Percentiles rank a stretch among this genome's conserved stretches.
Conservation (phyloP, 108 stramenopile species). For the Nitzschia sp. region DNA sequence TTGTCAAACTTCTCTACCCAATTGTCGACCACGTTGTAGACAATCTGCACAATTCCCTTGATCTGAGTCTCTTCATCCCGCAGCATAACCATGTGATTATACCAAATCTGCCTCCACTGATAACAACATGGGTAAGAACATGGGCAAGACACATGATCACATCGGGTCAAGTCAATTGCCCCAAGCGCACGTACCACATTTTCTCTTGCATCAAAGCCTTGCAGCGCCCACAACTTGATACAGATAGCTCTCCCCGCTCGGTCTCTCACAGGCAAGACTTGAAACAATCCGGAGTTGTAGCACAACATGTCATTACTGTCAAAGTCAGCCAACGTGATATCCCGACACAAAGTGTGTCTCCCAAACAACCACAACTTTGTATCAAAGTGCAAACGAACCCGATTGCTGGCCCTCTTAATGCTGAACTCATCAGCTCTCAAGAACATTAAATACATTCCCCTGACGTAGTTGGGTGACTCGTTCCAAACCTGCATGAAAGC, state of each 20-base stretch:
- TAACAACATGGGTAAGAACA: not conserved
- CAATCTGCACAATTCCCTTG: conserved; percentile 29
- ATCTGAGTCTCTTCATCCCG: conserved; percentile 26
- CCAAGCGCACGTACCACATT: conserved; percentile 10
- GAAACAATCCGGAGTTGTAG: conserved; percentile 7
- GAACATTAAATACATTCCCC: conserved; percentile 4
- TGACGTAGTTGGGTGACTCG: not conserved
- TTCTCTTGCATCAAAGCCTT: conserved; percentile 4
- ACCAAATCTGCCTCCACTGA: conserved; percentile 9
- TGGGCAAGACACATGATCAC: not conserved
- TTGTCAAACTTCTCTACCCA: conserved; percentile 17
- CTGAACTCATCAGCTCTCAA: conserved; percentile 11
- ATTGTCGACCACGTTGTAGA: conserved; percentile 13
- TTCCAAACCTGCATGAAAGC: not conserved
- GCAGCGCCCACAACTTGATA: conserved; percentile 10
- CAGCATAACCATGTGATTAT: conserved; percentile 9
- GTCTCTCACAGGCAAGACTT: conserved; percentile 14
- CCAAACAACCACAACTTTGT: conserved; percentile 18
- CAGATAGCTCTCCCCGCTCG: conserved; percentile 11
- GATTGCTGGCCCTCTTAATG: not conserved
- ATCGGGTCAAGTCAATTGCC: not conserved
- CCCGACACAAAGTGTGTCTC: conserved; percentile 4
- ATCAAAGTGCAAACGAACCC: not conserved
- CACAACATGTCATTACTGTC: conserved; percentile 9
- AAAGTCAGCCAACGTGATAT: conserved; percentile 13